Conservation (phyloP, 176 grass and related monocot species). For the Puya raimondii region DNA sequence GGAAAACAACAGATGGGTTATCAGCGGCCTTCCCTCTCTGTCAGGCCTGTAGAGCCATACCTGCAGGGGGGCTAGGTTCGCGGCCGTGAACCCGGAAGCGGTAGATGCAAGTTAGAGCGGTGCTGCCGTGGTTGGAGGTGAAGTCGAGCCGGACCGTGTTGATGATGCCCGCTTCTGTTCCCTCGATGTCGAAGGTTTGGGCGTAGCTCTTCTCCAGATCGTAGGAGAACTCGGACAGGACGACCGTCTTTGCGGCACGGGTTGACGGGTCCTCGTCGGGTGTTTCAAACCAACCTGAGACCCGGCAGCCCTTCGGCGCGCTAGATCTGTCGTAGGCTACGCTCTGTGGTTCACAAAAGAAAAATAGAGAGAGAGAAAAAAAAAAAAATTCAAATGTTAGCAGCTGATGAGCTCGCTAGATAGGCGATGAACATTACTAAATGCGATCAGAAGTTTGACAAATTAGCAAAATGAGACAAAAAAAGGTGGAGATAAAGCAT, state of each 20-base stretch:
- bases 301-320: slow-evolving; percentile 49
- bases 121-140: slow-evolving; percentile 59
- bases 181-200: slow-evolving; percentile 41
- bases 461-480: no score
- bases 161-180: slow-evolving; percentile 24
- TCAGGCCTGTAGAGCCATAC: slow-evolving; percentile 9
- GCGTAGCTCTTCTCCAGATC: slow-evolving; percentile 49
- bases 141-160: slow-evolving; percentile 65
- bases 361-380: background rate
- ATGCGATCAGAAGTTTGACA: no score
- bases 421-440: background rate
- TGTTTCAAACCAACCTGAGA: slow-evolving; percentile 49
- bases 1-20: background rate
- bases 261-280: slow-evolving; percentile 14
- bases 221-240: slow-evolving; percentile 40
- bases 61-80: slow-evolving; percentile 24
- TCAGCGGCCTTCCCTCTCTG: background rate
- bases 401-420: background rate
- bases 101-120: slow-evolving; percentile 55
- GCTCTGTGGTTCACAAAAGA: slow-evolving; percentile 28
- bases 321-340: slow-evolving; percentile 69
- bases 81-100: slow-evolving; percentile 60
- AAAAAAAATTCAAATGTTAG: background rate
- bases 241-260: slow-evolving; percentile 15
- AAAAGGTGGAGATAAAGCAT: no score